Base-by-base conservation (phyloP, 768 basidiomycete species). In the Boletus sensibilis region DNA sequence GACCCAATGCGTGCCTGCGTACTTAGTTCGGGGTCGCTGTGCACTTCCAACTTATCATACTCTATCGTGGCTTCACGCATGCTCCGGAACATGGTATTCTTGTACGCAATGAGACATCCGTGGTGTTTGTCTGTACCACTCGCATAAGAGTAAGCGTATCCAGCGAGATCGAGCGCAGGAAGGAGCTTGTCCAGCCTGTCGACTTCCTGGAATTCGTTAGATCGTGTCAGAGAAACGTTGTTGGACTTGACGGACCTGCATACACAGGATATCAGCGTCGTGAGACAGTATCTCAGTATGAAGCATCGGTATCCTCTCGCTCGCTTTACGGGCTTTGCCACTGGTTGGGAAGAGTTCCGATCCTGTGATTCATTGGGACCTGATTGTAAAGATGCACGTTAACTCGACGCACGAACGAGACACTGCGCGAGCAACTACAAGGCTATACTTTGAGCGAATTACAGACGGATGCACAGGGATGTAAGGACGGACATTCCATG, bases 291-390 rank as follows among this genome's bases (percentile, higher is more conserved):
- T 78, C 70, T 97, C 95, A 47, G 78, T 75, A 56, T 84, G 80
- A 14, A 93, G 74, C 88, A 94, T 89, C 16, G 83, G 81, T 62
- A 85, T 83, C 58, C 94, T 79, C 67, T 88, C 84, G 21, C 65
- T 68, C 45, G 84, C 87, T 71, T 90, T 92, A 45, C 95, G 75
- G 66, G 92, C 94, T 65, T 90, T 74, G 23, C 67, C 84, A 62
- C 90, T 91, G n/a, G 79, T 84, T 2, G 92, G 92, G 64, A 94
- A 93, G 52, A 94, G 75, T 42, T 90, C 84, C 34, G 92, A 82
- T 41, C 91, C 90, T 92, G 59, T 20, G 55, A 43, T 35, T 42
- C 39, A 43, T 53, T 40, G 34, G 51, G 27, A 43, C 23, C 21
- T 20, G 55, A 23, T 25, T 34, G 23, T 9, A 27, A 45, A 41